Evolutionary conservation across 768 basidiomycete species (phyloP).

Genomic region (Boletus rubropictus): DNA sequence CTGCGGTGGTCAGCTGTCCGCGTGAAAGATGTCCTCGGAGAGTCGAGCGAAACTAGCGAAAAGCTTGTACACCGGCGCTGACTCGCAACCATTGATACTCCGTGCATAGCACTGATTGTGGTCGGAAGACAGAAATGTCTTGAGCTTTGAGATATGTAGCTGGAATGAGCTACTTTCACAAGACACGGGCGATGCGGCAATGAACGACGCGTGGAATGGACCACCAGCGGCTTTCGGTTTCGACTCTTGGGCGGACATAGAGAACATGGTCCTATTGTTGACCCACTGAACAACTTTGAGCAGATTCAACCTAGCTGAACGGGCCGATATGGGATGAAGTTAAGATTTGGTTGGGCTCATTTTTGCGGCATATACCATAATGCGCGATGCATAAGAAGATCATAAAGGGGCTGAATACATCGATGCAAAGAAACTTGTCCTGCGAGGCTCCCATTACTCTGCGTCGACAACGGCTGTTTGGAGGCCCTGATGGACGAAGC

Average conservation of each 20-base stretch:
- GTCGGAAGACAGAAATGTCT: no score
- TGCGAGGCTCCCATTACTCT: slow-evolving; percentile 43
- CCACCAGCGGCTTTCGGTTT: slow-evolving; percentile 5
- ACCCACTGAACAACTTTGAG: no score
- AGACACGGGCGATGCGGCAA: neutral
- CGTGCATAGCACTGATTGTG: no score
- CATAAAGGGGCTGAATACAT: slow-evolving; percentile 17
- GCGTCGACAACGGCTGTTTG: slow-evolving; percentile 79
- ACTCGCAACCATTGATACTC: neutral
- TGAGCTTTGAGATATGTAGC: neutral
- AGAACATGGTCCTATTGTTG: neutral
- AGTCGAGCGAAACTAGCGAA: neutral
- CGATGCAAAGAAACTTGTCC: slow-evolving; percentile 10
- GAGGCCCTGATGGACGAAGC: slow-evolving; percentile 52
- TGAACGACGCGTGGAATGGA: neutral
- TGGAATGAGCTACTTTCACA: slow-evolving; percentile 4
- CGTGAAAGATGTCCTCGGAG: slow-evolving; percentile 2
- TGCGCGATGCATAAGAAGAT: slow-evolving; percentile 23
- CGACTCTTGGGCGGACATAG: slow-evolving; percentile 1
- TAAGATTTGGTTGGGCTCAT: slow-evolving; percentile 2
- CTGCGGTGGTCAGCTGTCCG: no score
- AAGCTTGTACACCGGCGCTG: neutral
- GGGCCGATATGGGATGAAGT: neutral
- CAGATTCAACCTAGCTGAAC: no score
- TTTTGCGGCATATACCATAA: slow-evolving; percentile 27